Evolutionary conservation across 1,139 yeast species (phyloP).

Genomic region (Candida sp.): DNA sequence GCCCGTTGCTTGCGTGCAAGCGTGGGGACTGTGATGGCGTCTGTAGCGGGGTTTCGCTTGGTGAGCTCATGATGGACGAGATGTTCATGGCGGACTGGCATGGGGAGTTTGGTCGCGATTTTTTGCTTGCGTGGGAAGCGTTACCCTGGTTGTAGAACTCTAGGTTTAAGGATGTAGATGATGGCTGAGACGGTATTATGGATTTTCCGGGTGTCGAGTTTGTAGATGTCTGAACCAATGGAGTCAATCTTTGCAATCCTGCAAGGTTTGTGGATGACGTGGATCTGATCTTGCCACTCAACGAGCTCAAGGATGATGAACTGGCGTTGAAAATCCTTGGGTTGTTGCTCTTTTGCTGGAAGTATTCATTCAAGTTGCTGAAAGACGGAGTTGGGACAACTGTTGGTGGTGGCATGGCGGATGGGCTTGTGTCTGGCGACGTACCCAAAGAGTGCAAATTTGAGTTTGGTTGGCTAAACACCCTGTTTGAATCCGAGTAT

Average conservation of each 20-base stretch:
- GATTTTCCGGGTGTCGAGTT: slow-evolving; percentile 8
- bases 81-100: slow-evolving; percentile 12
- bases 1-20: slow-evolving; percentile 28
- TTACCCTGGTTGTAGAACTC: slow-evolving; percentile 25
- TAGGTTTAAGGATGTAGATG: slow-evolving; percentile 28
- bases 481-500: slow-evolving; percentile 16
- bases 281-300: slow-evolving; percentile 23
- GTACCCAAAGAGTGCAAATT: slow-evolving; percentile 35
- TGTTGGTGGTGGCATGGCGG: slow-evolving; percentile 10
- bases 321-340: slow-evolving; percentile 24
- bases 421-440: slow-evolving; percentile 28
- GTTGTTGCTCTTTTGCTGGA: slow-evolving; percentile 23
- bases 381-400: slow-evolving; percentile 22
- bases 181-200: slow-evolving; percentile 15
- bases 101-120: slow-evolving; percentile 49
- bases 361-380: slow-evolving; percentile 36
- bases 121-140: slow-evolving; percentile 24
- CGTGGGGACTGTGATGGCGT: slow-evolving; percentile 52
- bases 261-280: slow-evolving; percentile 25
- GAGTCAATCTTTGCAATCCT: slow-evolving; percentile 42
- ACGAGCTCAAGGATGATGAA: slow-evolving; percentile 29
- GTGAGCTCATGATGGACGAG: slow-evolving; percentile 20
- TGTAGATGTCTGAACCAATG: slow-evolving; percentile 25
- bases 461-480: slow-evolving; percentile 23
- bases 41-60: slow-evolving; percentile 22